These are phyloP conservation scores for Russula compacta DNA, from an alignment of 768 basidiomycete species.

Conservation along the genomic window DNA sequence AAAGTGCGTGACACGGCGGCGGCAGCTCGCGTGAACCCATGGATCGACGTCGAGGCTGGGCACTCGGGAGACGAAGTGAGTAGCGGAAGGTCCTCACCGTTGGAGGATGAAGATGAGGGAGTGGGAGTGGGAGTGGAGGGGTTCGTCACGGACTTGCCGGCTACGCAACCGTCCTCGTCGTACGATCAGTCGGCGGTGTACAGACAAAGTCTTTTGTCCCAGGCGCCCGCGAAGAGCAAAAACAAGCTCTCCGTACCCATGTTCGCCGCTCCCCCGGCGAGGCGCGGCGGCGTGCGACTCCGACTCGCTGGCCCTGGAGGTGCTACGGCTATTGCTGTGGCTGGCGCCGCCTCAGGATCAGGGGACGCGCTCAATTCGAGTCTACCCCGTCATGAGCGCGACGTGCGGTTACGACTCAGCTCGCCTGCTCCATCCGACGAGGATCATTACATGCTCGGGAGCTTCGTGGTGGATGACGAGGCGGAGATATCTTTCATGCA, in stretches of 20 bases:
- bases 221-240: conserved; percentile 34
- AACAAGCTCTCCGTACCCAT: conserved; percentile 33
- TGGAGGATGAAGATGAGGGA: conserved; percentile 41
- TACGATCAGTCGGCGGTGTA: conserved; percentile 70
- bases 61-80: conserved; percentile 79
- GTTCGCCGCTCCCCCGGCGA: conserved; percentile 46
- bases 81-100: conserved; percentile 48
- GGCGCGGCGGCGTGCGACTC: conserved; percentile 30
- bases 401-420: conserved; percentile 36
- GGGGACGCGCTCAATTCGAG: conserved; percentile 25
- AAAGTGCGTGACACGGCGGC: conserved; percentile 26
- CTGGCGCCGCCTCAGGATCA: conserved; percentile 20
- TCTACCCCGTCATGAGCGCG: conserved; percentile 23
- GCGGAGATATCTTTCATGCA: conserved; percentile 47
- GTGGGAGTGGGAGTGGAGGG: conserved; percentile 47
- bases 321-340: not conserved
- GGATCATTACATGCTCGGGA: conserved; percentile 64
- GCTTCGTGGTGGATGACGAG: conserved; percentile 76
- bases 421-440: conserved; percentile 48
- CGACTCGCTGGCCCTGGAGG: too few relatives aligned
- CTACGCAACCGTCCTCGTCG: conserved; percentile 60
- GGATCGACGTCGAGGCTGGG: conserved; percentile 60
- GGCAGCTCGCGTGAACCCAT: conserved; percentile 33
- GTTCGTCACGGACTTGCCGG: conserved; percentile 55
- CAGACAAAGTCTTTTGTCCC: conserved; percentile 64